Evolutionary conservation across 2,329 filamentous ascomycete species (phyloP).

Genomic region (Cryphonectria japonica): DNA sequence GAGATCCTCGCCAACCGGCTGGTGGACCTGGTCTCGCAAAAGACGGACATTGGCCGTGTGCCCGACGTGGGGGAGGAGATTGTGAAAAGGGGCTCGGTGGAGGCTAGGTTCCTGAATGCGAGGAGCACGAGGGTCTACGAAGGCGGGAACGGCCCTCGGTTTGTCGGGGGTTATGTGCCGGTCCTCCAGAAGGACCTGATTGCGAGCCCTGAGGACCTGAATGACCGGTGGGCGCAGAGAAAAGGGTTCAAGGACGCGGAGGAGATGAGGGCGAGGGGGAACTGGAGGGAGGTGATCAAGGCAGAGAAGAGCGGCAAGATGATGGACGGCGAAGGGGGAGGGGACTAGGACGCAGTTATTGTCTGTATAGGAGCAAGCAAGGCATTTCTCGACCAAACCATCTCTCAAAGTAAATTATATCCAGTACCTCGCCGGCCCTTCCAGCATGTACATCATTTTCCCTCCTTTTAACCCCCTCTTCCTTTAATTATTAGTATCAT

Average conservation of each 20-base stretch:
- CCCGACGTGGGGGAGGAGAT: constrained; percentile 41
- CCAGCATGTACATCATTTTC: not conserved
- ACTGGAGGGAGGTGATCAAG: constrained; percentile 39
- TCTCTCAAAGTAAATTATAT: too few species aligned
- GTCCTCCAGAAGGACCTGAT: constrained; percentile 56
- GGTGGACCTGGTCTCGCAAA: constrained; percentile 61
- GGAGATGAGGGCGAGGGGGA: constrained; percentile 49
- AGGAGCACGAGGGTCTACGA: constrained; percentile 52
- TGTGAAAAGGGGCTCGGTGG: constrained; percentile 39
- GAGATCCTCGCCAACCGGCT: constrained; percentile 80
- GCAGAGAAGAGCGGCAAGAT: constrained; percentile 20
- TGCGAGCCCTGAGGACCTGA: constrained; percentile 57
- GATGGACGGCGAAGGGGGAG: not conserved
- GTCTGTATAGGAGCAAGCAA: too few species aligned
- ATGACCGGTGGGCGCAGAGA: constrained; percentile 64
- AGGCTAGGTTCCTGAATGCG: constrained; percentile 33
- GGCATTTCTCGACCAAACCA: too few species aligned
- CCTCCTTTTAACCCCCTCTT: too few species aligned
- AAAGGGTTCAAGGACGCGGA: constrained; percentile 60
- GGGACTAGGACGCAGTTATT: too few species aligned
- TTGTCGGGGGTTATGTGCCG: constrained; percentile 58
- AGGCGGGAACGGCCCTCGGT: constrained; percentile 56
- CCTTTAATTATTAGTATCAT: not conserved
- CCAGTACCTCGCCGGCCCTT: not conserved
- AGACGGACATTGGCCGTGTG: constrained; percentile 35